Evolutionary conservation across 306 rosid species (phyloP).

Genomic region (Medicago ruthenica): DNA sequence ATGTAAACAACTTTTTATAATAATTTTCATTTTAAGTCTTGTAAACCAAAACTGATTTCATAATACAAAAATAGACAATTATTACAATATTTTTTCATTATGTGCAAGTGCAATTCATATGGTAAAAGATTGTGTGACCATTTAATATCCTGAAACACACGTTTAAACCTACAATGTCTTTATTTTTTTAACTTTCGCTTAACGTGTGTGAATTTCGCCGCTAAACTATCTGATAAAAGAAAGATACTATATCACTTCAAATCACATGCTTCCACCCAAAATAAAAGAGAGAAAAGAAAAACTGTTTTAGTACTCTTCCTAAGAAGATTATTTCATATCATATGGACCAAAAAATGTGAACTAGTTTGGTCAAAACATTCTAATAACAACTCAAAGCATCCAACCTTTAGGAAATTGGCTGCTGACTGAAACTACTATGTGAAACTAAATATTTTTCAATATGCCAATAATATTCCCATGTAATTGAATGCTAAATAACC

Average conservation of each 20-base stretch:
- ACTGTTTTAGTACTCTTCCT: too few relatives aligned
- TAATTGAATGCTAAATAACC: constrained; percentile 34
- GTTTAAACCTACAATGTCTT: too few relatives aligned
- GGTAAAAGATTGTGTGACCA: too few relatives aligned
- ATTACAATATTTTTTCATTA: not conserved
- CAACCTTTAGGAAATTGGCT: constrained; percentile 17
- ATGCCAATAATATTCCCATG: constrained; percentile 50
- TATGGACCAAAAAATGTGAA: not conserved
- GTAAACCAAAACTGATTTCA: not conserved
- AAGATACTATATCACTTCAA: not conserved
- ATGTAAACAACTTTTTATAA: not conserved
- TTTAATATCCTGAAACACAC: too few relatives aligned
- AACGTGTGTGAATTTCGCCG: too few relatives aligned
- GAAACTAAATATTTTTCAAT: constrained; percentile 9
- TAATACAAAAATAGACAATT: not conserved
- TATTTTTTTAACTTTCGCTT: too few relatives aligned
- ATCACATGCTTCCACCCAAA: constrained; percentile 16
- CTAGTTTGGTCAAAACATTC: constrained; percentile 36
- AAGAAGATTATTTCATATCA: too few relatives aligned
- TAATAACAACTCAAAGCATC: constrained; percentile 7
- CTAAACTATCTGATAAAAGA: too few relatives aligned
- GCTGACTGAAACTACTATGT: constrained; percentile 23
- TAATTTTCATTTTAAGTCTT: not conserved
- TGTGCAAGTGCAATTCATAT: too few relatives aligned
- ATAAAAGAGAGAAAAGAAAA: not conserved